Percentiles rank a stretch among this genome's conserved stretches.
These are phyloP conservation scores for Pharus latifolius DNA, from an alignment of 176 grass and related monocot genomes.

Conservation along the genomic window DNA sequence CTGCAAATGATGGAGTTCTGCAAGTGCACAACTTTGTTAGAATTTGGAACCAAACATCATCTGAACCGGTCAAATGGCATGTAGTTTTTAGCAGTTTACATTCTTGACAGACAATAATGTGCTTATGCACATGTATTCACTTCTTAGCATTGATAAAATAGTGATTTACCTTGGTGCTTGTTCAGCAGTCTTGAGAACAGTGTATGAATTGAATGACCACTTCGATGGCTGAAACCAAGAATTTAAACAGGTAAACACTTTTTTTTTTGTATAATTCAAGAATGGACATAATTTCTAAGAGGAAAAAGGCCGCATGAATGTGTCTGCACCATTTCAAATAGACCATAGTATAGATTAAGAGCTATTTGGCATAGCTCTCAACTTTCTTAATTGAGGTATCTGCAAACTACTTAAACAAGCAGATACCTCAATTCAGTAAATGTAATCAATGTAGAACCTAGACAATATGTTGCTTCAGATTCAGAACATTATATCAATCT, in stretches of 20 bases:
- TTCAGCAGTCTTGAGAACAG: slow-evolving; percentile 80
- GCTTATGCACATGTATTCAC: no score
- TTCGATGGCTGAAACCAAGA: slow-evolving; percentile 74
- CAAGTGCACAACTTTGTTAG: slow-evolving; percentile 9
- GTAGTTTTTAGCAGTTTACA: not conserved
- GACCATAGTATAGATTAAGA: not conserved
- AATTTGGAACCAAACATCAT: not conserved
- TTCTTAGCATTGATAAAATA: not conserved
- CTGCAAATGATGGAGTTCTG: slow-evolving; percentile 93
- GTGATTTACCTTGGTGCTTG: slow-evolving; percentile 77
- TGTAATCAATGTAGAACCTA: not conserved
- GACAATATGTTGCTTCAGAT: not conserved
- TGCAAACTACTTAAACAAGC: not conserved
- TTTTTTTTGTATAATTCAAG: not conserved
- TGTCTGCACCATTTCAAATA: not conserved
- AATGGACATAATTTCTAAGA: not conserved
- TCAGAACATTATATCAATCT: not conserved
- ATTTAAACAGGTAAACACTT: slow-evolving; percentile 7
- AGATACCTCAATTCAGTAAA: not conserved
- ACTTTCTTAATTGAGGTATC: not conserved
- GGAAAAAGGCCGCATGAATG: not conserved
- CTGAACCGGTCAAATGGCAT: not conserved
- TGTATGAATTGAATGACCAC: slow-evolving; percentile 87
- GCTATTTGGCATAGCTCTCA: not conserved
- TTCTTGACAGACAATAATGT: no score